These are phyloP conservation scores for Fusarium sp. DNA, from an alignment of 2,329 filamentous ascomycete genomes.

Conservation along the genomic window DNA sequence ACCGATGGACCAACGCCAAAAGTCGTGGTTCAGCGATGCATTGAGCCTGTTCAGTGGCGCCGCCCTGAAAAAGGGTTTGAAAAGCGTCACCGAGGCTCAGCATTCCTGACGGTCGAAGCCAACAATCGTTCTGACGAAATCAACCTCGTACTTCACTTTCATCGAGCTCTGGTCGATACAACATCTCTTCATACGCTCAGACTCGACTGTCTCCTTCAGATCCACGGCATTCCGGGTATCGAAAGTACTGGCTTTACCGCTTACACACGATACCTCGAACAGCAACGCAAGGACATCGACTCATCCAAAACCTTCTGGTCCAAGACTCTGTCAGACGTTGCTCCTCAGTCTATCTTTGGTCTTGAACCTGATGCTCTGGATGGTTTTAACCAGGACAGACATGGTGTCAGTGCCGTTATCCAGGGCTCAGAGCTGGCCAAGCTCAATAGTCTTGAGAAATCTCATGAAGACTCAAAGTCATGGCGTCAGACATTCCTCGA, in stretches of 20 bases:
- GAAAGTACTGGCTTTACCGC: constrained; percentile 3
- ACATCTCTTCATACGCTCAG: not conserved
- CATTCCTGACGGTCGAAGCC: not conserved
- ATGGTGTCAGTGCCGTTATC: not conserved
- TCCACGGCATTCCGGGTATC: not conserved
- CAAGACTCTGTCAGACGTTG: not conserved
- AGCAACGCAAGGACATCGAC: not conserved
- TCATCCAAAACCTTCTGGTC: not conserved
- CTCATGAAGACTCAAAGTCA: not conserved
- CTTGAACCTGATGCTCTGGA: not conserved
- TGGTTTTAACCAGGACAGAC: not conserved
- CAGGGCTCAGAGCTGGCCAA: not conserved
- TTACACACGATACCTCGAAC: not conserved
- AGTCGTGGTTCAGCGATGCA: not conserved
- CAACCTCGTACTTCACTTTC: constrained; percentile 6
- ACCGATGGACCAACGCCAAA: not conserved
- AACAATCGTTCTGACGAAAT: not conserved
- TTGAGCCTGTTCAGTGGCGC: constrained; percentile 5
- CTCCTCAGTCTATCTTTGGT: not conserved
- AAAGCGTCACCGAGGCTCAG: not conserved
- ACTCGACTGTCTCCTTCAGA: not conserved
- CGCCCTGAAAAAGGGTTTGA: not conserved
- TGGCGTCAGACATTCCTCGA: constrained; percentile 8
- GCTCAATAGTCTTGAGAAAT: not conserved
- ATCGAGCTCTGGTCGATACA: not conserved